Evolutionary conservation across 164 flowering plant species (phyloP).

Genomic region (Chimonanthus praecox): DNA sequence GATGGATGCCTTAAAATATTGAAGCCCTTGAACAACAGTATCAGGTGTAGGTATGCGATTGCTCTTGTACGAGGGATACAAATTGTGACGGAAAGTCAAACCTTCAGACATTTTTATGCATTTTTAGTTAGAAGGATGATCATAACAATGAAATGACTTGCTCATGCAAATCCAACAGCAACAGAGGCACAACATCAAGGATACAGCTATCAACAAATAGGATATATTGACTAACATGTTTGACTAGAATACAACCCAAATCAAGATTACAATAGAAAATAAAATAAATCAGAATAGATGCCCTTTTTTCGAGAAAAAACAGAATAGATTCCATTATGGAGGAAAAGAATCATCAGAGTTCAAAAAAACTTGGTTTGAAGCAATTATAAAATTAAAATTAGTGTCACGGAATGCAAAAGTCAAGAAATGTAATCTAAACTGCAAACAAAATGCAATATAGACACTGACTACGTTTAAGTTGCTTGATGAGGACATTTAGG

Average conservation of each 20-base stretch:
- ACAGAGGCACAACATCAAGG: neutral
- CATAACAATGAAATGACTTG: neutral
- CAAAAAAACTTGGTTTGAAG: no score
- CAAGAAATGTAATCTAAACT: no score
- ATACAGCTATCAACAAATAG: neutral
- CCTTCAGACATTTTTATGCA: slow-evolving; percentile 39
- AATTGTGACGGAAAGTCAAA: slow-evolving; percentile 75
- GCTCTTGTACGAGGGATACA: slow-evolving; percentile 86
- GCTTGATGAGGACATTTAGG: no score
- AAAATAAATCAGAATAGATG: no score
- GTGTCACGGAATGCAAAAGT: no score
- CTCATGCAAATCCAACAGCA: neutral
- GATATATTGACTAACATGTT: neutral
- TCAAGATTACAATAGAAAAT: neutral
- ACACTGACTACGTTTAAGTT: no score
- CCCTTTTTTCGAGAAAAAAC: no score
- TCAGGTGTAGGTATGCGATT: slow-evolving; percentile 94
- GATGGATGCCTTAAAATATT: slow-evolving; percentile 86
- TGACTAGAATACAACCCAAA: neutral
- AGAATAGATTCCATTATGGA: neutral
- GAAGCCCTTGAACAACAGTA: slow-evolving; percentile 90
- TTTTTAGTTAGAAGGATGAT: slow-evolving; percentile 1
- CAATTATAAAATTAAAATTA: no score
- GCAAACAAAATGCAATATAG: no score
- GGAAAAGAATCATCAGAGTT: neutral